Evolutionary conservation across 176 grass and related monocot species (phyloP), one percentile per base, ranked within the genome.

Genomic region (Luzula sylvatica): DNA sequence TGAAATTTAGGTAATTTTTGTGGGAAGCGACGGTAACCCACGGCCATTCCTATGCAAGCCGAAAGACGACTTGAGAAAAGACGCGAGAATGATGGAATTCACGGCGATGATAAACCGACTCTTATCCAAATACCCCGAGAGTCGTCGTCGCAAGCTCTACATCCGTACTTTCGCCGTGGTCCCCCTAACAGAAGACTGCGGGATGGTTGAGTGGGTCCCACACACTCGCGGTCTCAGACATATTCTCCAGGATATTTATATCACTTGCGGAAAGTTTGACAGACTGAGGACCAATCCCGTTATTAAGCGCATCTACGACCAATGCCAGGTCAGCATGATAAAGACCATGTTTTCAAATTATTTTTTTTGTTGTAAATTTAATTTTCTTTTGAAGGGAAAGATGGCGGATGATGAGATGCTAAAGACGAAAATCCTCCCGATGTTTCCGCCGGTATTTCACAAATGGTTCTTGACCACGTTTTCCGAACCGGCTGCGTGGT

Each of bases 61-160:
- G 26, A 89, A 89, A 44, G 84, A 89, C 43, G 90, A 96, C 38
- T 68, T 95, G 40, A 75, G 84, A 74, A 96, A 96, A 78, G 90
- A 96, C 75, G 76, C 90, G 4, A 80, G 90, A 32, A 96, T 89
- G 90, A 89, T 96, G 90, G 90, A 96, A 60, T 96, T 96, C 77
- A 96, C 79, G 67, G 74, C 84, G 26, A 82, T 82, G 85, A 89
- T 96, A 64, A 96, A 96, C 40, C 78, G 71, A 38, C 81, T 96
- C n/a, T 66, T 96, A 54, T 96, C 81, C 26, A 96, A 89, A 72
- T 80, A 88, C 23, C 84, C 81, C 7, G 90, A 89, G 81, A 96
- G 90, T 41, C 71, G 90, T 16, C 77, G 78, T 64, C 79, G 90
- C 67, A 96, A 89, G 71, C 77, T 96, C 24, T 96, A 96, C 61